Conservation (phyloP, 108 stramenopile genomes). For the Cylindrotheca closterium region DNA sequence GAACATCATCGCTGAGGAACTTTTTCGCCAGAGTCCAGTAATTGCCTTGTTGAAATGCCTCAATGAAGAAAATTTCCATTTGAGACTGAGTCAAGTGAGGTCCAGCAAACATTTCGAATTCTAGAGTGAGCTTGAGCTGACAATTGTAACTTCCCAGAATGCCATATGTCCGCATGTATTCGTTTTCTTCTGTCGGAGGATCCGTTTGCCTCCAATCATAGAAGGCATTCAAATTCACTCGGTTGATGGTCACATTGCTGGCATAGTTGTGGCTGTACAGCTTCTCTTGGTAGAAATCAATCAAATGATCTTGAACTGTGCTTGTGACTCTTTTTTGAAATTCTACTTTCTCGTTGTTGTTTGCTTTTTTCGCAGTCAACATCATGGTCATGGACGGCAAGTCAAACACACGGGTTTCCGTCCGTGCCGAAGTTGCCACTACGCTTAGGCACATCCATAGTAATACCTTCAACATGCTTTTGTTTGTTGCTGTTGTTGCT, state of each 20-base stretch:
- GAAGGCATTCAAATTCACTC: neutral
- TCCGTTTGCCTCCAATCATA: neutral
- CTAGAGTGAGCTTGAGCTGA: neutral
- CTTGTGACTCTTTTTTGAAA: neutral
- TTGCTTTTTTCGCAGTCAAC: neutral
- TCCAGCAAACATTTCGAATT: neutral
- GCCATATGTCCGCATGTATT: neutral
- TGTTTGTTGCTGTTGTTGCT: too few relatives aligned
- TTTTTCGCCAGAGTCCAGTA: conserved; percentile 20
- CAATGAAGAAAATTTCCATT: conserved; percentile 29
- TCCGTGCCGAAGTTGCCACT: neutral
- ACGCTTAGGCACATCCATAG: neutral
- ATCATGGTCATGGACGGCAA: neutral
- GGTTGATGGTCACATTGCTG: neutral
- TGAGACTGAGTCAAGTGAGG: conserved; percentile 10
- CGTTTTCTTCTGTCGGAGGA: neutral
- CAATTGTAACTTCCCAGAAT: neutral
- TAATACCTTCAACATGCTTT: neutral
- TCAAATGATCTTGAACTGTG: neutral
- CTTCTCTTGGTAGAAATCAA: neutral
- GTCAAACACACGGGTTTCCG: neutral
- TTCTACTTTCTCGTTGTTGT: neutral
- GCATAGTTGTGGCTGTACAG: neutral
- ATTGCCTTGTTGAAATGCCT: conserved; percentile 29
- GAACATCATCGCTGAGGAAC: conserved; percentile 5